Base-by-base conservation (phyloP, 441 rosid genomes). In the Syzygium malaccense region DNA sequence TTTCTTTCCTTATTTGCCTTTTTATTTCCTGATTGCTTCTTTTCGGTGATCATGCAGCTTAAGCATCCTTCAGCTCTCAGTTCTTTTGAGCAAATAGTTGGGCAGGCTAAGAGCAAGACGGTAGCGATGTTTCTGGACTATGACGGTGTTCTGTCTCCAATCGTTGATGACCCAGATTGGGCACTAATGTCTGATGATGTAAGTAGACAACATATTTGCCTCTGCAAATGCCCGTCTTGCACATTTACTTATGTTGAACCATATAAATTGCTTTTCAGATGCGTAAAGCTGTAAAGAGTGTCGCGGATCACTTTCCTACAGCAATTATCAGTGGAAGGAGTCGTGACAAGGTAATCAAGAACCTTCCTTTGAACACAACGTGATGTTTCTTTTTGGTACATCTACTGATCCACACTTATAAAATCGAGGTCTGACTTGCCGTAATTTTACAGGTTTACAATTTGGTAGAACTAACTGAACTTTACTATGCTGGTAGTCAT, bases 301-400 rank as follows among this genome's bases (percentile, higher is more conserved):
- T 94, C 9, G 98, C 98, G 6, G 94, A 93, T 90, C 90, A 91
- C 91, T 96, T 96, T 89, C 99, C 99, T 41, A 96, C 99, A 28
- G 99, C 99, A 86, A 94, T 98, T 64, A 96, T 98, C 87, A 98
- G 97, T 87, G 99, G 99, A 90, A 95, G 99, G 94, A 97, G 97
- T 91, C 96, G 99, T 10, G 97, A 96, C 87, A 96, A 94, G 97
- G 99, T 97, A 88, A 87, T 88, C 32, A 86, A 58, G 88, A 64
- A 55, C 48, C 33, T 78, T 54, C 30, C 26, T 56, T 53, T 4
- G 49, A 58, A 55, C 53, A 9, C 30, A 8, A 5, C 54, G 18
- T 51, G 32, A 6, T 53, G 62, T 71, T 7, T 37, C 32, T 26
- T 9, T 89, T 86, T 86, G 19, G 55, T 86, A 32, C 18, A 14